Evolutionary conservation across 495 filamentous ascomycete species (phyloP).

Genomic region (Aspergillus biplanus): DNA sequence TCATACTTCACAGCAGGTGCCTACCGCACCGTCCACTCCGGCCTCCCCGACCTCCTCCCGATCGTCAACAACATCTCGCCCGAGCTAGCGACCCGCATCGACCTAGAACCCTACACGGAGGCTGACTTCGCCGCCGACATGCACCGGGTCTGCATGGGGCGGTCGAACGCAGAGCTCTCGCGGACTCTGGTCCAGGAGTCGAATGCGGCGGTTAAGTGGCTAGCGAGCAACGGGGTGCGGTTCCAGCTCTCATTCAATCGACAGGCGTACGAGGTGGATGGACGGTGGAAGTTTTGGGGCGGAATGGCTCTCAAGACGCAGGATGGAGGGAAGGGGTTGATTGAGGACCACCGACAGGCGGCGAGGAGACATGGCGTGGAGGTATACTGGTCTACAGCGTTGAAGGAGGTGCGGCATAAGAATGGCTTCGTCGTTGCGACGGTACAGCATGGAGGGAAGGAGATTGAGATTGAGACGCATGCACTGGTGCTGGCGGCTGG

Average conservation of each 20-base stretch:
- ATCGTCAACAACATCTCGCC: constrained; percentile 47
- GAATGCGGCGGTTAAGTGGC: constrained; percentile 53
- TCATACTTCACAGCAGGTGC: constrained; percentile 60
- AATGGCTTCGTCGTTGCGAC: constrained; percentile 24
- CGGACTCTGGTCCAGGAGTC: constrained; percentile 39
- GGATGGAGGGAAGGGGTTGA: constrained; percentile 61
- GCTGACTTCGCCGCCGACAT: constrained; percentile 53
- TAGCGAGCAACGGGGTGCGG: constrained; percentile 52
- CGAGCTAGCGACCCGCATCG: constrained; percentile 38
- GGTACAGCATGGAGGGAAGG: constrained; percentile 46
- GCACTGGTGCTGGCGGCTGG: constrained; percentile 61
- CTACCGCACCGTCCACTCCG: constrained; percentile 50
- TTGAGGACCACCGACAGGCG: constrained; percentile 48
- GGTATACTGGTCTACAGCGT: constrained; percentile 46
- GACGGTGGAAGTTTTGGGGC: constrained; percentile 63
- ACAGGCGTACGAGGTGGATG: constrained; percentile 60
- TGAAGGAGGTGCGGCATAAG: too few relatives aligned
- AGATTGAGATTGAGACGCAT: constrained; percentile 40
- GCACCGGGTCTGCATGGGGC: constrained; percentile 46
- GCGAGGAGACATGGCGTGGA: constrained; percentile 44
- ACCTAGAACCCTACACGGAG: constrained; percentile 46
- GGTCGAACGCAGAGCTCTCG: constrained; percentile 46
- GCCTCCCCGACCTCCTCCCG: constrained; percentile 48
- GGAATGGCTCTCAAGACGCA: constrained; percentile 58
- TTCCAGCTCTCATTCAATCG: constrained; percentile 65